Evolutionary conservation across 371 early-diverging fungal genomes (phyloP).

Genomic region (Blakeslea trispora): DNA sequence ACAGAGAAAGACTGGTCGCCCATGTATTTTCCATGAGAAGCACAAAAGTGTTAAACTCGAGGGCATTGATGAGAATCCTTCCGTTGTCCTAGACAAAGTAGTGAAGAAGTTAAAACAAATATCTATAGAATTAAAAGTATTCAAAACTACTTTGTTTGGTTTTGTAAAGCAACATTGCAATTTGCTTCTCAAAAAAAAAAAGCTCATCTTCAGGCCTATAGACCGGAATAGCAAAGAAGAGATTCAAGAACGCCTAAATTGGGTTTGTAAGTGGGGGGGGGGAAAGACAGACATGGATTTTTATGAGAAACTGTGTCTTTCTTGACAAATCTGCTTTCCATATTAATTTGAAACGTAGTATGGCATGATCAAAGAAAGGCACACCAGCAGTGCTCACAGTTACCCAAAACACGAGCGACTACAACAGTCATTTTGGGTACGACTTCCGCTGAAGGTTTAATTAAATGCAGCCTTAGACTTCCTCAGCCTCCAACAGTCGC

Average conservation of each 20-base stretch:
- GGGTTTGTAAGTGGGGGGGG: slow-evolving; percentile 1
- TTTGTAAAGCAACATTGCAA: slow-evolving; percentile 22
- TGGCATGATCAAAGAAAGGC: neutral
- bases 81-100: slow-evolving; percentile 9
- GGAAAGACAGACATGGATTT: slow-evolving; percentile 7
- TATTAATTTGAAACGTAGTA: slow-evolving; percentile 13
- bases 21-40: slow-evolving; percentile 15
- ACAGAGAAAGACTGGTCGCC: slow-evolving; percentile 11
- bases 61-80: slow-evolving; percentile 17
- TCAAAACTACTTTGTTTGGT: slow-evolving; percentile 21
- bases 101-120: slow-evolving; percentile 15
- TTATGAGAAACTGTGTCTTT: slow-evolving; percentile 5
- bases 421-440: slow-evolving; percentile 6
- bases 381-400: neutral
- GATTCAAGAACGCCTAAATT: slow-evolving; percentile 7
- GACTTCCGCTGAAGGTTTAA: slow-evolving; percentile 6
- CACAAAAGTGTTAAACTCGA: slow-evolving; percentile 13
- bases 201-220: slow-evolving; percentile 7
- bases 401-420: slow-evolving; percentile 3
- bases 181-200: slow-evolving; percentile 15
- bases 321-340: slow-evolving; percentile 9
- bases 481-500: slow-evolving; percentile 18
- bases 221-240: slow-evolving; percentile 4
- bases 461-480: slow-evolving; percentile 13
- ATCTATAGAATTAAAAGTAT: slow-evolving; percentile 20